phyloP scores from a whole-genome alignment of 208 protist genomes.

The Trypanosoma caninum region DNA sequence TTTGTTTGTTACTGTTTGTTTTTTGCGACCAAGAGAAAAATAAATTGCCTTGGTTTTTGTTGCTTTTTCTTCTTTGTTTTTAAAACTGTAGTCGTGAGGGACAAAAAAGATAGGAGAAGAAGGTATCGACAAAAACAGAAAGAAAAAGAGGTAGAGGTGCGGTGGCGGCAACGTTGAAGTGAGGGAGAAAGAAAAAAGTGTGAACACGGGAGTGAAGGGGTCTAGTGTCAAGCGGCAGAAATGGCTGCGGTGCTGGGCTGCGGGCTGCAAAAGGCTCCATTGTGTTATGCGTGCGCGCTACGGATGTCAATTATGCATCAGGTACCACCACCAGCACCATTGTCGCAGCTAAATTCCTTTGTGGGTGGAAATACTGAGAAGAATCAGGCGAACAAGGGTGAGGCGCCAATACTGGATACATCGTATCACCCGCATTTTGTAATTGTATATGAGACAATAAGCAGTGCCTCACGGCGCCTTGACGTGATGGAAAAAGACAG shows the following conservation, averaged over 20 bases:
- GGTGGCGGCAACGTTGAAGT: no score
- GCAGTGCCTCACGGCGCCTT: constrained; percentile 59
- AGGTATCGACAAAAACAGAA: no score
- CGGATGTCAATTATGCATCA: constrained; percentile 86
- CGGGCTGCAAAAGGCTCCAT: constrained; percentile 28
- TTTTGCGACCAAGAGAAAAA: neutral
- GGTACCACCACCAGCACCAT: constrained; percentile 34
- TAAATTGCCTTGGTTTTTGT: no score
- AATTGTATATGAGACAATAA: constrained; percentile 67
- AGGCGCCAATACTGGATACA: constrained; percentile 43
- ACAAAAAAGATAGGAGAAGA: no score
- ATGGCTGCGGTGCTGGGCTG: neutral
- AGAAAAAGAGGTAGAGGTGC: no score
- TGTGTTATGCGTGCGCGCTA: constrained; percentile 79
- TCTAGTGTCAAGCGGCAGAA: no score
- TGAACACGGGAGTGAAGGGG: no score
- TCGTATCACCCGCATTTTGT: constrained; percentile 57
- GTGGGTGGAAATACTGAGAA: neutral
- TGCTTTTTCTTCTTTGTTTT: no score
- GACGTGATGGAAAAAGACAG: neutral
- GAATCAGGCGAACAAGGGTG: neutral
- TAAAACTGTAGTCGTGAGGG: no score
- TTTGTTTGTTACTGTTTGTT: neutral
- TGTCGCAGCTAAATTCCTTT: neutral
- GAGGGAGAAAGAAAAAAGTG: no score